Conservation (phyloP, 2,329 filamentous ascomycete genomes). For the Aspergillus fischeri region DNA sequence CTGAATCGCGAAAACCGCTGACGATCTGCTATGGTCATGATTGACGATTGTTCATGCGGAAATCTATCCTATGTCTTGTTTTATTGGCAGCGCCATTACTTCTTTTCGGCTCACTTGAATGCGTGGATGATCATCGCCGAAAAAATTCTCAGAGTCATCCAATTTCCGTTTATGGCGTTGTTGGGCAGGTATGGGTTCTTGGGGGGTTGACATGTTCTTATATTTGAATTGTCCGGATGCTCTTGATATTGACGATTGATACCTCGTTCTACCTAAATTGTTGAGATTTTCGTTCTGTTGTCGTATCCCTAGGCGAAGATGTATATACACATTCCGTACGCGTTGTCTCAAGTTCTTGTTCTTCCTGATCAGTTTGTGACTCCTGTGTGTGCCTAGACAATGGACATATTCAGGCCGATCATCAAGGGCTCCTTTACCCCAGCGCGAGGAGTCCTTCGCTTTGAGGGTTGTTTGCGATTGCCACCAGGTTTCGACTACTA, state of each 20-base stretch:
- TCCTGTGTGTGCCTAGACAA: not conserved
- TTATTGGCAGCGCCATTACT: not conserved
- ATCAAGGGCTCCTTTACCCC: not conserved
- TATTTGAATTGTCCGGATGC: not conserved
- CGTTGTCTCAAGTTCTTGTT: not conserved
- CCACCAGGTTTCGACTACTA: not conserved
- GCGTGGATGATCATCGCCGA: not conserved
- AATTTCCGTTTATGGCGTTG: not conserved
- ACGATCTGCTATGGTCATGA: conserved; percentile 6
- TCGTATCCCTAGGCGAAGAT: not conserved
- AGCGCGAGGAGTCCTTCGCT: not conserved
- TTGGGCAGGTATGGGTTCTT: not conserved
- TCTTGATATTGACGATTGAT: not conserved
- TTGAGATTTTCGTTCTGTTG: not conserved
- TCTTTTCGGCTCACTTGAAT: not conserved
- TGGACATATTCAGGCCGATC: not conserved
- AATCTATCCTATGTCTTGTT: not conserved
- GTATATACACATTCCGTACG: not conserved
- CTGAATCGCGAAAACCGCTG: conserved; percentile 11
- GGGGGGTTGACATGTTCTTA: not conserved
- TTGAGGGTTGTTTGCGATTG: not conserved
- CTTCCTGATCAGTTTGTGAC: not conserved
- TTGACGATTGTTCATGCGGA: not conserved
- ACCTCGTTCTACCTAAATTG: not conserved
- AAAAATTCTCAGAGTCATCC: not conserved